A percentile compares a stretch with the other conserved stretches of the same genome.
phyloP scores from a whole-genome alignment of 768 basidiomycete genomes.

The Pleurotus cornucopiae region DNA sequence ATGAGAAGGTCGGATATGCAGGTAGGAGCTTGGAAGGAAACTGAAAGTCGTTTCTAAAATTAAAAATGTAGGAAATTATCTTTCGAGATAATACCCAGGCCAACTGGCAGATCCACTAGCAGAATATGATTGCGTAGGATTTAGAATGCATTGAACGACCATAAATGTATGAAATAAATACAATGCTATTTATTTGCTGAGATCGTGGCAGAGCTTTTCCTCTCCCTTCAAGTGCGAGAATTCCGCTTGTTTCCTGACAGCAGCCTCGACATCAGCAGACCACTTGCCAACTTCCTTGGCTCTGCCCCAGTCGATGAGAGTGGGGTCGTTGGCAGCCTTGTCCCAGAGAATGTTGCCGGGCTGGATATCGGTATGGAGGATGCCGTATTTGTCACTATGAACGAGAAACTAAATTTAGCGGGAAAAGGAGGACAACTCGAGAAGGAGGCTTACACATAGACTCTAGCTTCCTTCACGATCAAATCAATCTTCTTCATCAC shows the following conservation, averaged over 20 bases:
- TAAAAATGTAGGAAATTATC: no score
- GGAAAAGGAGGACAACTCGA: background rate
- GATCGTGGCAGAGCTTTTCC: background rate
- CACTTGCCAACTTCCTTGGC: background rate
- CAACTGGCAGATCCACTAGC: no score
- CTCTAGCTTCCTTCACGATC: background rate
- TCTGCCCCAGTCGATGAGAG: slow-evolving; percentile 1
- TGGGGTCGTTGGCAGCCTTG: background rate
- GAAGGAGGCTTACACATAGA: slow-evolving; percentile 1
- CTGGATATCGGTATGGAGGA: slow-evolving; percentile 2
- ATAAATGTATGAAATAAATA: no score
- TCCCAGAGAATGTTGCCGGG: slow-evolving; percentile 5
- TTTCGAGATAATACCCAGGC: no score
- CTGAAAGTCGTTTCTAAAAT: no score
- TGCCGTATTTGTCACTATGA: background rate
- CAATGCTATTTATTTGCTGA: background rate
- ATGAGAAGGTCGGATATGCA: no score
- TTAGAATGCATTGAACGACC: no score
- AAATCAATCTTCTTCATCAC: background rate
- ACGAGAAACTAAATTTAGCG: background rate
- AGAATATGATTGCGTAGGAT: no score
- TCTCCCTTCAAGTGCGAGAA: background rate
- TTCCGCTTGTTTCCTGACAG: background rate
- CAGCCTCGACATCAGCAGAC: background rate
- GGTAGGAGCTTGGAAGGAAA: no score